phyloP scores from a whole-genome alignment of 768 basidiomycete species.

The Rhodocollybia butyracea region DNA sequence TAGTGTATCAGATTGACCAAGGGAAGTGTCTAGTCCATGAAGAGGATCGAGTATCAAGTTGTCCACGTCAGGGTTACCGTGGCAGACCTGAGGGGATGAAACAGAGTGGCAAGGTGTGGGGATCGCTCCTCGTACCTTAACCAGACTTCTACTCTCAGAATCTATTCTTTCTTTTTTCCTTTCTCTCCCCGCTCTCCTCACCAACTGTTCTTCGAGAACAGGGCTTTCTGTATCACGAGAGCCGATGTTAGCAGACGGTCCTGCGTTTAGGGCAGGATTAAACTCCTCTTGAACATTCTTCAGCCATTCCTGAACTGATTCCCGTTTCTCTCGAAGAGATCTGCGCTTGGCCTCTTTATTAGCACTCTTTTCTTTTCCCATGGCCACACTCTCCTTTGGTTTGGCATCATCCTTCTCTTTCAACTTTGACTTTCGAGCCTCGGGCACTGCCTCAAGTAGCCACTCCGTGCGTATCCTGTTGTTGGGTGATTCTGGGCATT shows the following conservation, averaged over 20 bases:
- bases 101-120: neutral
- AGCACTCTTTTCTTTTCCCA: neutral
- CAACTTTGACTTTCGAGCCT: neutral
- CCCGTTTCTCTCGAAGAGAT: neutral
- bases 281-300: neutral
- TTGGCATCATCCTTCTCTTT: neutral
- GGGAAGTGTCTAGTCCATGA: too few species aligned
- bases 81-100: too few species aligned
- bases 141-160: neutral
- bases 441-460: neutral
- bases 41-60: too few species aligned
- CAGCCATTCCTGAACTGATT: slow-evolving; percentile 3
- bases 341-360: neutral
- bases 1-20: too few species aligned
- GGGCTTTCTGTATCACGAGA: too few species aligned
- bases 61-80: too few species aligned
- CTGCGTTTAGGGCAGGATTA: neutral
- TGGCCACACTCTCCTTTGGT: neutral
- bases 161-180: neutral
- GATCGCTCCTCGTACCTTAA: neutral
- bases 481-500: neutral
- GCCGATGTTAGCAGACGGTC: too few species aligned
- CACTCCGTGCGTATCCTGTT: neutral
- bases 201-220: neutral
- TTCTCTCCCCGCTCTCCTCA: neutral